Conservation (phyloP, 352 stramenopile genomes). For the Chloridella minuta region DNA sequence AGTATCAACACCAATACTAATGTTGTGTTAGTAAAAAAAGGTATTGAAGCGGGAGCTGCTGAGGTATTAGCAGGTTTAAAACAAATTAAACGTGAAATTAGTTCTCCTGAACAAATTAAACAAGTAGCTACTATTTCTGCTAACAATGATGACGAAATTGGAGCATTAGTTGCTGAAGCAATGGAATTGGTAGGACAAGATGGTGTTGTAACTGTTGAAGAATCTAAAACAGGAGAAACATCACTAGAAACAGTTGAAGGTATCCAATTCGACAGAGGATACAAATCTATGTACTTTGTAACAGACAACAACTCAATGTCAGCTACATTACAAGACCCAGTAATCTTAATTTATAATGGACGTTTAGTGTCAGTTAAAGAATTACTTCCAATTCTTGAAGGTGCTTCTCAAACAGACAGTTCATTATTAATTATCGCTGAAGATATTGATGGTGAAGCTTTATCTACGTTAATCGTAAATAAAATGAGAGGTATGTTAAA, state of each 20-base stretch:
- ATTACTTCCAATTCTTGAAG: no score
- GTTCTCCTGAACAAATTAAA: conserved; percentile 27
- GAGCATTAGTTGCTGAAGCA: conserved; percentile 35
- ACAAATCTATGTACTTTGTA: conserved; percentile 43
- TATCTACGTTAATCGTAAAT: conserved; percentile 44
- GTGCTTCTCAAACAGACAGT: no score
- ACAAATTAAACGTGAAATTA: conserved; percentile 27
- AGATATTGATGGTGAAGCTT: conserved; percentile 39
- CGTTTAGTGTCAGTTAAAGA: no score
- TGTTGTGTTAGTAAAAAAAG: conserved; percentile 33
- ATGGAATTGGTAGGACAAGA: conserved; percentile 39
- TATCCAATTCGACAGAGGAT: conserved; percentile 44
- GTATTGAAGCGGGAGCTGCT: conserved; percentile 30
- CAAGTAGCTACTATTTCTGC: conserved; percentile 44
- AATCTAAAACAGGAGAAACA: conserved; percentile 39
- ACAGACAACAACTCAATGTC: conserved; percentile 47
- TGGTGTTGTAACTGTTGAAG: conserved; percentile 38
- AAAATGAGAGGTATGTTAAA: conserved; percentile 47
- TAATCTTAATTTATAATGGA: no score
- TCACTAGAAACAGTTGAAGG: conserved; percentile 49
- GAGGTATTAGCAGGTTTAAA: conserved; percentile 32
- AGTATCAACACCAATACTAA: conserved; percentile 36
- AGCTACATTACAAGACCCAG: no score
- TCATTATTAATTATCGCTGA: conserved; percentile 45
- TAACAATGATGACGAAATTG: conserved; percentile 23